phyloP scores from a whole-genome alignment of 176 grass and related monocot genomes.

The Oryza officinalis region DNA sequence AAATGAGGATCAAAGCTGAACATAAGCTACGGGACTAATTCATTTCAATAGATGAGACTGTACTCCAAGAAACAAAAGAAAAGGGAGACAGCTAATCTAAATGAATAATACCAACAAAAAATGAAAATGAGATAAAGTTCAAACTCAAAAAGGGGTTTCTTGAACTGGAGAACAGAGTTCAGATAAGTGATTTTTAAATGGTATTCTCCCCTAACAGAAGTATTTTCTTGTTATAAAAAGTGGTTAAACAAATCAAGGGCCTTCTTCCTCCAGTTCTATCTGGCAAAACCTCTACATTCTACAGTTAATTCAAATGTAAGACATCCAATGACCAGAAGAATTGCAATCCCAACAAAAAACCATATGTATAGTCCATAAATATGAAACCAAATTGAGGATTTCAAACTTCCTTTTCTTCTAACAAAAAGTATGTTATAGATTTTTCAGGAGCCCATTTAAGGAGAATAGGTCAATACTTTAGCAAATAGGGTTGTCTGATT shows the following conservation, averaged over 20 bases:
- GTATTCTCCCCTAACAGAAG: not conserved
- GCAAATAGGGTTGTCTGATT: not conserved
- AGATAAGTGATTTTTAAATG: not conserved
- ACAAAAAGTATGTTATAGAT: not conserved
- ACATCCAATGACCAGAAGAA: not conserved
- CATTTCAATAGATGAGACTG: not conserved
- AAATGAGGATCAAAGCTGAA: not conserved
- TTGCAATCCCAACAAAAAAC: not conserved
- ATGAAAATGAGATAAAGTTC: not conserved
- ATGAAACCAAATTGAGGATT: not conserved
- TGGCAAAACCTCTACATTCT: not conserved
- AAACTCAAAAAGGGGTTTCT: not conserved
- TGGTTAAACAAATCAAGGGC: constrained; percentile 6
- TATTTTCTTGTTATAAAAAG: not conserved
- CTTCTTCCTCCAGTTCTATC: not conserved
- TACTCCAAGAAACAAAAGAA: not conserved
- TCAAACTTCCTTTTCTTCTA: not conserved
- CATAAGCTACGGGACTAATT: not conserved
- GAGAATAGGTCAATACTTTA: not conserved
- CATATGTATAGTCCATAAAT: not conserved
- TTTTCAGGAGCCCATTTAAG: not conserved
- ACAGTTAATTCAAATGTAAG: not conserved
- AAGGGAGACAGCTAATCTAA: not conserved
- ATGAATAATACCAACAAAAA: not conserved
- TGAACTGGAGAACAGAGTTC: not conserved